Percentiles rank a stretch among this genome's conserved stretches.
These are phyloP conservation scores for Sideroxylon spinosum DNA, from an alignment of 179 eudicot genomes.

Conservation along the genomic window DNA sequence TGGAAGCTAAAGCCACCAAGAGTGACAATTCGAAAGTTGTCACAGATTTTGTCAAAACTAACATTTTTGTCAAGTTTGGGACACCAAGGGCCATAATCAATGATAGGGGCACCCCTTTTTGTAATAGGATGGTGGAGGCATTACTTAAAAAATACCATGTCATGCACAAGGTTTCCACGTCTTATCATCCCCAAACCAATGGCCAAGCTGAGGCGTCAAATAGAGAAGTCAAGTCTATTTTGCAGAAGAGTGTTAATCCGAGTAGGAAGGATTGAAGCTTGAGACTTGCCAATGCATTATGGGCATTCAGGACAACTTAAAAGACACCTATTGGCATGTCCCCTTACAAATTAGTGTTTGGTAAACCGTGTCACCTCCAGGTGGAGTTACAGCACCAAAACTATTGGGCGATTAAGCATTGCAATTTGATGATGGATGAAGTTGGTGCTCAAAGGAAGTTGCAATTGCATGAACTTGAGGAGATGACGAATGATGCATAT, in stretches of 20 bases:
- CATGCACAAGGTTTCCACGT: background rate
- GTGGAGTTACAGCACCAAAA: background rate
- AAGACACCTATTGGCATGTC: background rate
- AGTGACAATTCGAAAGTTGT: background rate
- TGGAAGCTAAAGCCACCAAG: background rate
- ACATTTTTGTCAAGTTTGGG: slow-evolving; percentile 7
- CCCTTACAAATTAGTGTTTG: background rate
- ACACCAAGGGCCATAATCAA: slow-evolving; percentile 3
- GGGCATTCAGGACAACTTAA: background rate
- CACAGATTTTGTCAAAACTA: background rate
- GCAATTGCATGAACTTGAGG: background rate
- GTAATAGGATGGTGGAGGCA: background rate
- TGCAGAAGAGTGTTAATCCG: background rate
- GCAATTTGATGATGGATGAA: background rate
- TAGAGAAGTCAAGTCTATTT: background rate
- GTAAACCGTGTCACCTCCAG: background rate
- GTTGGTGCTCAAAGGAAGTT: background rate
- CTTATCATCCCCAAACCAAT: background rate
- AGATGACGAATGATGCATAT: background rate
- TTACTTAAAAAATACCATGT: background rate
- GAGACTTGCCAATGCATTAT: background rate
- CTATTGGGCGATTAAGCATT: background rate
- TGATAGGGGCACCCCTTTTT: slow-evolving; percentile 4
- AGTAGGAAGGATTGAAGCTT: background rate
- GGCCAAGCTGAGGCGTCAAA: background rate